Percentiles rank a stretch among this genome's conserved stretches.
Conservation (phyloP, 2,329 filamentous ascomycete species). For the Xylaria sp. region DNA sequence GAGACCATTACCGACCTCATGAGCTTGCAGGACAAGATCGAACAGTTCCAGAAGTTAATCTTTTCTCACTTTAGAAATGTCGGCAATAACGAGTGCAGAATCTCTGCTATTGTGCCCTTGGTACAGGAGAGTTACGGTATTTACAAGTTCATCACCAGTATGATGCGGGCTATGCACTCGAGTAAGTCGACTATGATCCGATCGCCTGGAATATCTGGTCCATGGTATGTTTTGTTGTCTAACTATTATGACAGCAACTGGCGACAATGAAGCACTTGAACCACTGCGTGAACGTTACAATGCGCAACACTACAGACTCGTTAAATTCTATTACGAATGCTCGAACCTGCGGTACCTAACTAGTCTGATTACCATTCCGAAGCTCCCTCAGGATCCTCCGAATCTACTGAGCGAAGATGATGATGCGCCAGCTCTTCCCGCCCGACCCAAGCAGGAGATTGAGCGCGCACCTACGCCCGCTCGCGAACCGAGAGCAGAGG, state of each 20-base stretch:
- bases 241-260: slow-evolving; percentile 57
- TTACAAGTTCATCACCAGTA: slow-evolving; percentile 99
- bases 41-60: slow-evolving; percentile 96
- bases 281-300: slow-evolving; percentile 86
- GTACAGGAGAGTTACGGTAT: slow-evolving; percentile 99
- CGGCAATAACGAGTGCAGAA: slow-evolving; percentile 92
- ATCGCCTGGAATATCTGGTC: neutral
- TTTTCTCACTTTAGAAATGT: slow-evolving; percentile 93
- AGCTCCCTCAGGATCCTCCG: slow-evolving; percentile 88
- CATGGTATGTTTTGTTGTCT: slow-evolving; percentile 12
- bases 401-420: slow-evolving; percentile 84
- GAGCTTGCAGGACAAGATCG: slow-evolving; percentile 95
- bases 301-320: slow-evolving; percentile 90
- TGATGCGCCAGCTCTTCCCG: slow-evolving; percentile 73
- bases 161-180: slow-evolving; percentile 96
- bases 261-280: slow-evolving; percentile 86
- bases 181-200: slow-evolving; percentile 49
- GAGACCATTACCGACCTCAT: slow-evolving; percentile 97
- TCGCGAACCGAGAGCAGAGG: slow-evolving; percentile 61
- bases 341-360: slow-evolving; percentile 96
- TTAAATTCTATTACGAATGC: slow-evolving; percentile 99
- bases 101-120: slow-evolving; percentile 85
- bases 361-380: slow-evolving; percentile 91
- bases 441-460: slow-evolving; percentile 70
- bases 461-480: slow-evolving; percentile 65